Percentiles rank a stretch among this genome's conserved stretches.
phyloP scores from a whole-genome alignment of 2,329 filamentous ascomycete species.

The Fusarium penzigii region DNA sequence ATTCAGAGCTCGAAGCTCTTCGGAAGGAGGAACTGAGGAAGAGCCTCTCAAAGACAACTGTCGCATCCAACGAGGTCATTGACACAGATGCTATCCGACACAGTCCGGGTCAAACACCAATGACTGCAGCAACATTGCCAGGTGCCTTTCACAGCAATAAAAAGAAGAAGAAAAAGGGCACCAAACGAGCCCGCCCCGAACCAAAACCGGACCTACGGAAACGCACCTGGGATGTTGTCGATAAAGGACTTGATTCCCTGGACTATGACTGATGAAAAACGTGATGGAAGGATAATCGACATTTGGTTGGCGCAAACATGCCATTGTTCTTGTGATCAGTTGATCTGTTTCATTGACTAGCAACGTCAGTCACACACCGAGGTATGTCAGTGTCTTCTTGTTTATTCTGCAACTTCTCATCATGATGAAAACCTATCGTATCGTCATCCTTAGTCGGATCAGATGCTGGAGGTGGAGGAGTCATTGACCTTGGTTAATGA shows the following conservation, averaged over 20 bases:
- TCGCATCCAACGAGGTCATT: conserved; percentile 17
- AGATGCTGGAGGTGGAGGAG: conserved; percentile 34
- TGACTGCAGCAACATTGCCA: conserved; percentile 8
- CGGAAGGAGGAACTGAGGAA: conserved; percentile 52
- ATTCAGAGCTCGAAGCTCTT: conserved; percentile 79
- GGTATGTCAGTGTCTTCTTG: conserved; percentile 13
- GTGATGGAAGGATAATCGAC: background rate
- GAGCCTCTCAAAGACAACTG: background rate
- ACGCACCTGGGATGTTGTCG: conserved; percentile 67
- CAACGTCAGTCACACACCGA: background rate
- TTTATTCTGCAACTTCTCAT: conserved; percentile 9
- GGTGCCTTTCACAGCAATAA: conserved; percentile 27
- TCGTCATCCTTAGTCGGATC: conserved; percentile 97
- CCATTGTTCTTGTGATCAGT: background rate
- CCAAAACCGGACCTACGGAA: conserved; percentile 65
- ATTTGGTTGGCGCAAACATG: background rate
- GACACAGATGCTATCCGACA: conserved; percentile 9
- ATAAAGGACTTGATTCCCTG: conserved; percentile 58
- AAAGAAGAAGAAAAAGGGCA: conserved; percentile 39
- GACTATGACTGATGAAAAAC: conserved; percentile 52
- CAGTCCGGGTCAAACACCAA: conserved; percentile 9
- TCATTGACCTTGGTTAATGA: conserved; percentile 31
- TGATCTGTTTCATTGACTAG: background rate
- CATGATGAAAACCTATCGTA: conserved; percentile 81
- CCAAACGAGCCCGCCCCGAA: conserved; percentile 42